Conservation (phyloP, 331 rosid genomes). For the Quercus tomentella region DNA sequence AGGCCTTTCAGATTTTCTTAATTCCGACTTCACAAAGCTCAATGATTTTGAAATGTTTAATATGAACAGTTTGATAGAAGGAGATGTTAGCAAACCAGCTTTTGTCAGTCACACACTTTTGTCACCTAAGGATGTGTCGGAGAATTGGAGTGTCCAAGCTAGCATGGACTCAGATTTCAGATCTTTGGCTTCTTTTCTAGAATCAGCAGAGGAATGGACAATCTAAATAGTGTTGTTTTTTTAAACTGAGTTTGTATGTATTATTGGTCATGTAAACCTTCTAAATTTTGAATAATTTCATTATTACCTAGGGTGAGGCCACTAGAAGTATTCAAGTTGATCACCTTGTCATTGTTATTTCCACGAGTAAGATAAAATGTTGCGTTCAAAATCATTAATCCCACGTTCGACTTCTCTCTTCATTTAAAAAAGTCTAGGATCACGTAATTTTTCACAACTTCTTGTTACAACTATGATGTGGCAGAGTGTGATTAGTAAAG, state of each 20-base stretch:
- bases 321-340: neutral
- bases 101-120: neutral
- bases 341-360: neutral
- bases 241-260: neutral
- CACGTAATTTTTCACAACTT: too few species aligned
- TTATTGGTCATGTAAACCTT: neutral
- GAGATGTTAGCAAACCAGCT: neutral
- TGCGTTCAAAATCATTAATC: neutral
- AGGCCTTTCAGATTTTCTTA: neutral
- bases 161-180: neutral
- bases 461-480: rapidly evolving
- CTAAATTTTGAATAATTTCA: neutral
- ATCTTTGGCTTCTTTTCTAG: neutral
- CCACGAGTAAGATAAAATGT: neutral
- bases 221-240: neutral
- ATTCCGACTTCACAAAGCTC: neutral
- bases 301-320: neutral
- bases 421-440: rapidly evolving
- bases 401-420: neutral
- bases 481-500: rapidly evolving
- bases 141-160: neutral
- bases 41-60: neutral
- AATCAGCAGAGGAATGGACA: neutral
- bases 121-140: neutral
- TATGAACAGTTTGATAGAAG: neutral